phyloP scores from a whole-genome alignment of 441 rosid genomes.

The Erysimum cheiri region DNA sequence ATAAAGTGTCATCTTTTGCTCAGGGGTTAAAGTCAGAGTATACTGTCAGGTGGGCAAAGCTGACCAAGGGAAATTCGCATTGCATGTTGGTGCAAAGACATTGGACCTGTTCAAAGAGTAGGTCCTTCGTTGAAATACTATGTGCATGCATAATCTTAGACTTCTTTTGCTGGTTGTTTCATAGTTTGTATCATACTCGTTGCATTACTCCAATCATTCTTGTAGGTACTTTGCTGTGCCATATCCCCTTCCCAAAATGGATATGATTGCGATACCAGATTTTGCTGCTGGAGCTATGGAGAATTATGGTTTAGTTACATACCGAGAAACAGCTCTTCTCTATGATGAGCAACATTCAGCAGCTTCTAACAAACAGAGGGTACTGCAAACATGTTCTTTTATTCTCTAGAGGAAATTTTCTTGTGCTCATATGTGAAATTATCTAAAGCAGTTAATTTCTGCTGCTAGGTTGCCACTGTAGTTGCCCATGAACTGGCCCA shows the following conservation, averaged over 20 bases:
- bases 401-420: not conserved
- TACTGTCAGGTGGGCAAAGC: slow-evolving; percentile 92
- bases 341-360: slow-evolving; percentile 94
- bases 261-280: slow-evolving; percentile 97
- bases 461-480: slow-evolving; percentile 79
- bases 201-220: slow-evolving; percentile 27
- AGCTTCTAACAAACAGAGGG: slow-evolving; percentile 95
- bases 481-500: slow-evolving; percentile 99
- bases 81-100: slow-evolving; percentile 86
- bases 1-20: slow-evolving; percentile 25
- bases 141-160: slow-evolving; percentile 22
- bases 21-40: slow-evolving; percentile 88
- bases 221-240: slow-evolving; percentile 87
- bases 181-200: slow-evolving; percentile 11
- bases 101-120: slow-evolving; percentile 89
- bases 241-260: slow-evolving; percentile 90
- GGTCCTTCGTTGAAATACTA: slow-evolving; percentile 38
- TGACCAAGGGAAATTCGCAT: slow-evolving; percentile 88
- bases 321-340: slow-evolving; percentile 89
- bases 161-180: slow-evolving; percentile 10
- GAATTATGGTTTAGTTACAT: slow-evolving; percentile 95
- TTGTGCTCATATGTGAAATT: slow-evolving; percentile 2
- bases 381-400: slow-evolving; percentile 42
- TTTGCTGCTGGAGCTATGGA: slow-evolving; percentile 99
- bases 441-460: slow-evolving; percentile 25